A percentile compares a stretch with the other conserved stretches of the same genome.
These are phyloP conservation scores for Dipteronia sinensis DNA, from an alignment of 345 rosid species.

Conservation along the genomic window DNA sequence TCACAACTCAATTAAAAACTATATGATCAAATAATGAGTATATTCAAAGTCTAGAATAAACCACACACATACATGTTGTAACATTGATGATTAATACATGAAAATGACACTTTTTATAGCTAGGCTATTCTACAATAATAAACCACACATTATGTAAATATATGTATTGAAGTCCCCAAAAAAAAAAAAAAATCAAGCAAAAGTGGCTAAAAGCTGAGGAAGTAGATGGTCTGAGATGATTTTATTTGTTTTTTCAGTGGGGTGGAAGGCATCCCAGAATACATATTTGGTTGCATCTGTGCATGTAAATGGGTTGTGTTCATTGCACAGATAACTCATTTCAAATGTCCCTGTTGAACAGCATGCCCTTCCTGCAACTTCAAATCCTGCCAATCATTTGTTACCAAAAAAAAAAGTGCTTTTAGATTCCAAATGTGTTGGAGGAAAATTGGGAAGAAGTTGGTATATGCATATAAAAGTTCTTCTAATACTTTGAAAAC, in stretches of 20 bases:
- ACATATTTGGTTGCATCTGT: conserved; percentile 50
- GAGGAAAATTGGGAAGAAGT: neutral
- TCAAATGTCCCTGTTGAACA: conserved; percentile 65
- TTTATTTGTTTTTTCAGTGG: conserved; percentile 39
- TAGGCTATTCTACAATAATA: too few relatives aligned
- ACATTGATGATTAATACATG: neutral
- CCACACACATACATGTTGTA: too few relatives aligned
- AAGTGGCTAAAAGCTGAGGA: conserved; percentile 22
- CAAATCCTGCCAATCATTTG: conserved; percentile 43
- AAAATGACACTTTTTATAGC: too few relatives aligned
- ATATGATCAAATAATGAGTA: too few relatives aligned
- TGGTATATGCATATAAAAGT: neutral
- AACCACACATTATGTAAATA: neutral
- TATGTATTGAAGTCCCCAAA: too few relatives aligned
- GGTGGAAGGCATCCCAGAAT: conserved; percentile 56
- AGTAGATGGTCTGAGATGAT: conserved; percentile 26
- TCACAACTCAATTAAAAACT: too few relatives aligned
- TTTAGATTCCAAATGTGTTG: neutral
- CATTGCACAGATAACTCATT: conserved; percentile 52
- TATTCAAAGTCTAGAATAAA: too few relatives aligned
- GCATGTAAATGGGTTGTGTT: conserved; percentile 41
- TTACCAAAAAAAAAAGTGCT: neutral
- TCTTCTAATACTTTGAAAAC: neutral
- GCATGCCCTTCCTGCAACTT: conserved; percentile 38
- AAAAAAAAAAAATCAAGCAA: conserved; percentile 19